Base-by-base conservation (phyloP, 257 asterid species). In the Plantago ovata region DNA sequence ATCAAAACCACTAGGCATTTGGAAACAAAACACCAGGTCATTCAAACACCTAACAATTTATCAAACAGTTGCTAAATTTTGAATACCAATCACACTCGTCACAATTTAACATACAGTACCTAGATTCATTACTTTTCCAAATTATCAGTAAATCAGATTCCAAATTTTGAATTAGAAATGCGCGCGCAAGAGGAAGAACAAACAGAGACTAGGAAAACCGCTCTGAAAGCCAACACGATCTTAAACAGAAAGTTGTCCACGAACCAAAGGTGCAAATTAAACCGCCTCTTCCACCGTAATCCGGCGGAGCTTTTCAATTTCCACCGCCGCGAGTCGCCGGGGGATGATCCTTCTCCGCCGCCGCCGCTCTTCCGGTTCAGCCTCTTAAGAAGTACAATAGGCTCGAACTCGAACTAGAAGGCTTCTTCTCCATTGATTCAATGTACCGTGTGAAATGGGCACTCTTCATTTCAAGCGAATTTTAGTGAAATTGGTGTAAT, bases 131-230 rank as follows among this genome's bases (percentile, higher is more conserved):
- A n/a, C n/a, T n/a, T n/a, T n/a, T n/a, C n/a, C n/a, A n/a, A 28
- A 2, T 28, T 28, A 28, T 28, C 36, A 28, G 36, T 28, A 8
- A 28, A 28, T 28, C 36, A 8, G 36, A 28, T 28, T 28, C 7
- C 7, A 28, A 28, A 28, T 28, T 28, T 3, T 8, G 36, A 28
- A 49, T 85, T 83, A 90, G 38, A 86, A 47, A 38, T 75, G 73
- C 95, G 77, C 4, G 96, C 96, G 68, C 88, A 84, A 87, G 59
- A 87, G 77, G 83, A 72, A 90, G 86, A 84, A 87, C 74, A 82
- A 77, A 44, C 81, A 72, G 52, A 90, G 13, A 80, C 80, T 12
- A 90, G 70, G 39, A 72, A 71, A 6, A 82, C 20, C 49, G 95
- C 95, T 47, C 86, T 95, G 18, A 81, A 61, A 8, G 70, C 40